A percentile compares a stretch with the other conserved stretches of the same genome.
Conservation (phyloP, 495 filamentous ascomycete genomes). For the Penicillium cinerascens region DNA sequence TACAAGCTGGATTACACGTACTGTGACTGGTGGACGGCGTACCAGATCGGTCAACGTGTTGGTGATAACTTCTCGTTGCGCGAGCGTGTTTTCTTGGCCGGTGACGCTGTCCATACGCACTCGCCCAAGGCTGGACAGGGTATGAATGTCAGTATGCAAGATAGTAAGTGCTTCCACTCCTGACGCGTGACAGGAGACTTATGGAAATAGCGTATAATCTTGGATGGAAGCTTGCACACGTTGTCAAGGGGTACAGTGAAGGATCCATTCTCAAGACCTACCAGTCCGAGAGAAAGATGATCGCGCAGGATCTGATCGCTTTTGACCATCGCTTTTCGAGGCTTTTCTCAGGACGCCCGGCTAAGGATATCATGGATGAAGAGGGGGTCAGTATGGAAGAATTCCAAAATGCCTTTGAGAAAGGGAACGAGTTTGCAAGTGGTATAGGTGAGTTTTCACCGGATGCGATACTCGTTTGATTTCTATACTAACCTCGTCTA, state of each 20-base stretch:
- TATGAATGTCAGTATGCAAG: constrained; percentile 70
- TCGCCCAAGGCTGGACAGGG: constrained; percentile 73
- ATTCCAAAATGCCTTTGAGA: constrained; percentile 44
- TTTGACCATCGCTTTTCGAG: constrained; percentile 59
- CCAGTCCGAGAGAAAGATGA: constrained; percentile 51
- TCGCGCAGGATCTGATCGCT: constrained; percentile 64
- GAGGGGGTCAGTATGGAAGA: constrained; percentile 44
- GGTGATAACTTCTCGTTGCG: constrained; percentile 54
- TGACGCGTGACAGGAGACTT: not conserved
- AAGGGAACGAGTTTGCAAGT: constrained; percentile 37
- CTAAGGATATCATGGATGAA: constrained; percentile 36
- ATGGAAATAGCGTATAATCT: constrained; percentile 55
- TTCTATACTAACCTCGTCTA: not conserved
- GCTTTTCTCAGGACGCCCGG: constrained; percentile 39
- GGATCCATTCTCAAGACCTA: constrained; percentile 60
- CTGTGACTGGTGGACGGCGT: constrained; percentile 61
- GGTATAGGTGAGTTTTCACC: constrained; percentile 26
- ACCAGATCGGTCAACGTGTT: constrained; percentile 64
- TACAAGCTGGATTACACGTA: constrained; percentile 59
- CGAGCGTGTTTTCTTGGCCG: constrained; percentile 63
- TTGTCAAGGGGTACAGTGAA: constrained; percentile 49
- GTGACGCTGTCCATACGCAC: constrained; percentile 56
- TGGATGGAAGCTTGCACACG: constrained; percentile 68
- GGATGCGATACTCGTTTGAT: not conserved
- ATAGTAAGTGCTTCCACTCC: constrained; percentile 22